A percentile compares a stretch with the other conserved stretches of the same genome.
These are phyloP conservation scores for Zymoseptoria brevis DNA, from an alignment of 2,329 filamentous ascomycete species.

Conservation along the genomic window DNA sequence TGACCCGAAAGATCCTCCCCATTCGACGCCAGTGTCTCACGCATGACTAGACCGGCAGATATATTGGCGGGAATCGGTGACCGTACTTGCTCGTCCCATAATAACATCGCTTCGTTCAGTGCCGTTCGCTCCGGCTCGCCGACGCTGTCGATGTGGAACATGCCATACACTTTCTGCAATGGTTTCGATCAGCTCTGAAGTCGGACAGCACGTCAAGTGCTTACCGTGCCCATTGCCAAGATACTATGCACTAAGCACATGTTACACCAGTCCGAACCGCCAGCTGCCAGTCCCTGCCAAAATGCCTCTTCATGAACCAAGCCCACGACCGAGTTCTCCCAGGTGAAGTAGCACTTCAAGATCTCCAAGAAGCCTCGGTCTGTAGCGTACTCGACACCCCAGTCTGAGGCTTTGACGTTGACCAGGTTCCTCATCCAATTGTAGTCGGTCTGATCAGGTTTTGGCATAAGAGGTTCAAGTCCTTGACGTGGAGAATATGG, in stretches of 20 bases:
- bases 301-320: constrained; percentile 6
- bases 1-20: constrained; percentile 5
- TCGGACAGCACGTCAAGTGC: not conserved
- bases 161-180: constrained; percentile 6
- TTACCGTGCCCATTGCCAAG: constrained; percentile 6
- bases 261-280: constrained; percentile 10
- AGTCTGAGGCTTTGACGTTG: constrained; percentile 3
- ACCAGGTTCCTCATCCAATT: constrained; percentile 1
- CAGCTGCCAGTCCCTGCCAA: constrained; percentile 5
- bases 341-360: constrained; percentile 9
- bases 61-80: constrained; percentile 5
- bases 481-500: not conserved
- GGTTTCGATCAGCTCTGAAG: not conserved
- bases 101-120: constrained; percentile 2
- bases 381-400: constrained; percentile 6
- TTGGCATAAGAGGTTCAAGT: not conserved
- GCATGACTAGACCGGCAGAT: constrained; percentile 6
- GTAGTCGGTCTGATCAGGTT: not conserved
- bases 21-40: constrained; percentile 2
- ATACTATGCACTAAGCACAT: constrained; percentile 7
- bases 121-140: not conserved
- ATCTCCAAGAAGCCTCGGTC: constrained; percentile 9
- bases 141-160: constrained; percentile 3
- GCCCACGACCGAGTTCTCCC: constrained; percentile 5
- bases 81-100: constrained; percentile 6